phyloP scores from a whole-genome alignment of 345 rosid species.

The Euphorbia lathyris region DNA sequence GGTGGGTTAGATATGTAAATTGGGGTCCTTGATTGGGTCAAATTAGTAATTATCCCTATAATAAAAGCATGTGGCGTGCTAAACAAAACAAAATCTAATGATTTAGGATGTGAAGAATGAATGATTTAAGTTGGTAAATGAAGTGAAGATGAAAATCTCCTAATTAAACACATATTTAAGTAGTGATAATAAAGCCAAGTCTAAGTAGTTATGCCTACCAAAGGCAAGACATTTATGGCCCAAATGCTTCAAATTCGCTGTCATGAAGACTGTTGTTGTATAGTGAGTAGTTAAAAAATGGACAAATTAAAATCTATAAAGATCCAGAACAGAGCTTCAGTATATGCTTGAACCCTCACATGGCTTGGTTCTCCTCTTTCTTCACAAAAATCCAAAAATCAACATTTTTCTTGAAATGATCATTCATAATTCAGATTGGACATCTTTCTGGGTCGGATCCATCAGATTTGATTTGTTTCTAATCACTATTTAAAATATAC shows the following conservation, averaged over 20 bases:
- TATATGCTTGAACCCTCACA: neutral
- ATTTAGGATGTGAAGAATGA: no score
- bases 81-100: no score
- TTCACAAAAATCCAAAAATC: neutral
- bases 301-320: neutral
- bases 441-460: no score
- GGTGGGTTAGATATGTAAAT: no score
- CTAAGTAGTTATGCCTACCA: slow-evolving; percentile 17
- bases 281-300: neutral
- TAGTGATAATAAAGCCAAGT: neutral
- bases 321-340: neutral
- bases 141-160: neutral
- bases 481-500: no score
- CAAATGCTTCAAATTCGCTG: slow-evolving; percentile 20
- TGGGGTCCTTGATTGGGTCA: no score
- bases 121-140: neutral
- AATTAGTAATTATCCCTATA: no score
- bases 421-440: neutral
- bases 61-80: no score
- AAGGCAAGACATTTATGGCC: slow-evolving; percentile 34
- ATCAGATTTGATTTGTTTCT: no score
- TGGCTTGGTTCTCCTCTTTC: neutral
- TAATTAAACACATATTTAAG: neutral
- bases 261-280: neutral
- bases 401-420: no score